phyloP scores from a whole-genome alignment of 331 rosid genomes.

The Acacia concinna region DNA sequence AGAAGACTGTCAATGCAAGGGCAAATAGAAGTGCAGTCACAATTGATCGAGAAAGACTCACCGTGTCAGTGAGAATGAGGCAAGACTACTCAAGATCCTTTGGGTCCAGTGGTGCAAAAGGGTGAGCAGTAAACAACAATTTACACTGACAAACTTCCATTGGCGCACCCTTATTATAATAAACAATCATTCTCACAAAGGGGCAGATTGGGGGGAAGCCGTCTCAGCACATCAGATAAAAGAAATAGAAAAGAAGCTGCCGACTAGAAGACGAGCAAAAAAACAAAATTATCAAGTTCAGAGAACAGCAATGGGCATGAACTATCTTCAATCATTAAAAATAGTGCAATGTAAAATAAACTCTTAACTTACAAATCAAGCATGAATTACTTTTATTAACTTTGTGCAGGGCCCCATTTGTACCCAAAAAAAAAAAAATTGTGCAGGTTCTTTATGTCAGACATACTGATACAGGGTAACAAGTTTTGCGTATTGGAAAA shows the following conservation, averaged over 20 bases:
- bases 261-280: neutral
- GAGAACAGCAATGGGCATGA: neutral
- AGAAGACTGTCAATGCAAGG: neutral
- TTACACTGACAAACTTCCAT: neutral
- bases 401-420: neutral
- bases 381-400: neutral
- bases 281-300: neutral
- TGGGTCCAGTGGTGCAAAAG: neutral
- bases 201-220: neutral
- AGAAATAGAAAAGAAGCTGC: slow-evolving; percentile 14
- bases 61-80: slow-evolving; percentile 5
- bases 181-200: slow-evolving; percentile 22
- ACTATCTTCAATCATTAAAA: neutral
- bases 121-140: neutral
- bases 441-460: slow-evolving; percentile 1
- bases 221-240: neutral
- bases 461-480: neutral
- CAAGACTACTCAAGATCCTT: slow-evolving; percentile 21
- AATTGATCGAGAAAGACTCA: neutral
- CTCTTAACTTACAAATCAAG: slow-evolving; percentile 8
- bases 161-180: neutral
- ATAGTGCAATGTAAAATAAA: neutral
- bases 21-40: slow-evolving; percentile 1
- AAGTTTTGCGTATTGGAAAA: neutral
- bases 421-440: neutral